A percentile compares a stretch with the other conserved stretches of the same genome.
Conservation (phyloP, 257 asterid genomes). For the Hygrophila difformis region DNA sequence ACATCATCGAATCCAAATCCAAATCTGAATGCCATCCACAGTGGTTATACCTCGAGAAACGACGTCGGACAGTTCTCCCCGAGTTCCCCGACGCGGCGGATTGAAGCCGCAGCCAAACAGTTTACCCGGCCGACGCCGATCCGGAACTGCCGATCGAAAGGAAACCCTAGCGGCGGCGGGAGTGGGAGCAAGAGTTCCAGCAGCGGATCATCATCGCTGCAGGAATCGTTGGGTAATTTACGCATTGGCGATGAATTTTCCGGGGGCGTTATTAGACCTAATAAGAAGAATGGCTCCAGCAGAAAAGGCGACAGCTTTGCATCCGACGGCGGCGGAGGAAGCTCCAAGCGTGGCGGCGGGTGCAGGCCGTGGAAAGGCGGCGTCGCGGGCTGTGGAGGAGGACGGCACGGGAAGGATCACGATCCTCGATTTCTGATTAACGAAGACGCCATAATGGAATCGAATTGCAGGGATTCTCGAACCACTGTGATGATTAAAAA, state of each 20-base stretch:
- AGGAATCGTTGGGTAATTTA: constrained; percentile 34
- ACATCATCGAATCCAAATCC: no score
- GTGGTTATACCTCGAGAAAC: constrained; percentile 12
- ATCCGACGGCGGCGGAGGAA: constrained; percentile 4
- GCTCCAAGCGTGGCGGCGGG: constrained; percentile 11
- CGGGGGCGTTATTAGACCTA: not conserved
- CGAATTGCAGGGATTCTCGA: constrained; percentile 58
- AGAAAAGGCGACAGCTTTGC: constrained; percentile 16
- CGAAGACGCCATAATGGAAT: constrained; percentile 49
- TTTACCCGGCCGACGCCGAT: constrained; percentile 3
- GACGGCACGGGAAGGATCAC: constrained; percentile 31
- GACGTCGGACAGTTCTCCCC: no score
- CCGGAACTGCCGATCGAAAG: constrained; percentile 9
- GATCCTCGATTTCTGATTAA: constrained; percentile 78
- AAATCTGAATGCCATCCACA: no score
- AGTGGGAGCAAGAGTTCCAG: constrained; percentile 30
- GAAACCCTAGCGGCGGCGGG: constrained; percentile 29
- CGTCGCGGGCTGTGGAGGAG: no score
- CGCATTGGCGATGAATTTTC: constrained; percentile 17
- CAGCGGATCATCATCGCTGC: constrained; percentile 34
- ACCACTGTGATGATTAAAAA: constrained; percentile 95
- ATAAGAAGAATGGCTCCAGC: constrained; percentile 17
- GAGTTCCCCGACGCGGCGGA: no score
- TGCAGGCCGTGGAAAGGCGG: constrained; percentile 9
- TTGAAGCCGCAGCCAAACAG: not conserved